phyloP scores from a whole-genome alignment of 257 asterid species.

The Thymus quinquecostatus region DNA sequence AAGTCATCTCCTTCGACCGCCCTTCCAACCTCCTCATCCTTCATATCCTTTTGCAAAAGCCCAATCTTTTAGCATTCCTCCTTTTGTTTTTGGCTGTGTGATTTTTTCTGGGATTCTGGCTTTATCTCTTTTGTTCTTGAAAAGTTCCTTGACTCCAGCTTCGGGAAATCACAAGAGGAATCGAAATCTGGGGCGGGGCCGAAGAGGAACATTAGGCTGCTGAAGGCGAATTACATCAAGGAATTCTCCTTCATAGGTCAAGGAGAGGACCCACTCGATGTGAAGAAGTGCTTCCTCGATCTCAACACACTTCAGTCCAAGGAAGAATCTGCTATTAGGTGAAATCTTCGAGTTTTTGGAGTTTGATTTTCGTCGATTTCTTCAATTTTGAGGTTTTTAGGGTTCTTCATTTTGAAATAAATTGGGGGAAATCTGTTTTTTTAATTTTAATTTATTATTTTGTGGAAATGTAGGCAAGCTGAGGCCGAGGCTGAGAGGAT shows the following conservation, averaged over 20 bases:
- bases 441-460: not conserved
- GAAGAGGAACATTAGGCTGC: conserved; percentile 75
- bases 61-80: not conserved
- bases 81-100: not conserved
- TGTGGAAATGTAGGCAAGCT: conserved; percentile 67
- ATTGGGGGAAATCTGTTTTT: not conserved
- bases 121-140: not conserved
- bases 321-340: conserved; percentile 96
- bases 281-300: conserved; percentile 75
- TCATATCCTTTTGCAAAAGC: conserved; percentile 72
- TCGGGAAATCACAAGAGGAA: conserved; percentile 71
- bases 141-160: conserved; percentile 50
- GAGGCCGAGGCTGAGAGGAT: conserved; percentile 89
- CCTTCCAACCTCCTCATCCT: conserved; percentile 88
- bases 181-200: conserved; percentile 69
- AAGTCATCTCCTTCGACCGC: conserved; percentile 83
- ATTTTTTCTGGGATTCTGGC: not conserved
- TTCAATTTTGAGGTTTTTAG: not conserved
- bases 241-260: conserved; percentile 77
- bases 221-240: conserved; percentile 81
- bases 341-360: not conserved
- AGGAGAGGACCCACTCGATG: conserved; percentile 89
- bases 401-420: not conserved
- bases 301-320: conserved; percentile 70
- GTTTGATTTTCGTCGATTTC: not conserved